Conservation (phyloP, 2,329 filamentous ascomycete species). For the Calonectria pseudoreteaudii region DNA sequence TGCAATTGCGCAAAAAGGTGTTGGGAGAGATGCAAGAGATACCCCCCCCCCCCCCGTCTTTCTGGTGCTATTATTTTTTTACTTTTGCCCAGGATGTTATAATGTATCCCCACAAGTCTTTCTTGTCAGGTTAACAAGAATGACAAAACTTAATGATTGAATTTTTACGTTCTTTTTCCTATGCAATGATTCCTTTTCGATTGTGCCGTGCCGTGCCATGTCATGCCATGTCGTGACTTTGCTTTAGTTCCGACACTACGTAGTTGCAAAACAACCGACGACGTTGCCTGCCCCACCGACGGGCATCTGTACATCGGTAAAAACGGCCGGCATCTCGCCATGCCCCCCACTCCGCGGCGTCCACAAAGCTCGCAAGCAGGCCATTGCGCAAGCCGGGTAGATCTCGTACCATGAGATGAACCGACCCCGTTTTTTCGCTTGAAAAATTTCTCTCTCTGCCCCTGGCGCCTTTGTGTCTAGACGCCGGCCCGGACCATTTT, state of each 20-base stretch:
- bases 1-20: neutral
- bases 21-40: conserved; percentile 6
- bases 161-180: conserved; percentile 7
- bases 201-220: neutral
- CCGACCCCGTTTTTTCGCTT: neutral
- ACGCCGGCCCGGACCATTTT: neutral
- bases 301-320: neutral
- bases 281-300: neutral
- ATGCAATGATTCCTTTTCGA: neutral
- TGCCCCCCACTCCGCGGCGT: neutral
- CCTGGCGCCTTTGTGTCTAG: neutral
- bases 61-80: neutral
- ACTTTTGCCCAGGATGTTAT: conserved; percentile 8
- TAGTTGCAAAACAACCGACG: neutral
- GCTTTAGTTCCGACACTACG: neutral
- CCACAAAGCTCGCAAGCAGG: neutral
- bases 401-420: conserved; percentile 12
- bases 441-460: neutral
- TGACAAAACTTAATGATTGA: conserved; percentile 11
- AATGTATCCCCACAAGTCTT: conserved; percentile 13
- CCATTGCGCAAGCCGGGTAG: neutral
- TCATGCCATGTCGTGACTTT: neutral
- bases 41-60: conserved; percentile 6
- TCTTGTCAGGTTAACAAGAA: conserved; percentile 21
- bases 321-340: neutral